Evolutionary conservation across 208 protist species (phyloP).

Genomic region (Acanthamoeba triangularis): DNA sequence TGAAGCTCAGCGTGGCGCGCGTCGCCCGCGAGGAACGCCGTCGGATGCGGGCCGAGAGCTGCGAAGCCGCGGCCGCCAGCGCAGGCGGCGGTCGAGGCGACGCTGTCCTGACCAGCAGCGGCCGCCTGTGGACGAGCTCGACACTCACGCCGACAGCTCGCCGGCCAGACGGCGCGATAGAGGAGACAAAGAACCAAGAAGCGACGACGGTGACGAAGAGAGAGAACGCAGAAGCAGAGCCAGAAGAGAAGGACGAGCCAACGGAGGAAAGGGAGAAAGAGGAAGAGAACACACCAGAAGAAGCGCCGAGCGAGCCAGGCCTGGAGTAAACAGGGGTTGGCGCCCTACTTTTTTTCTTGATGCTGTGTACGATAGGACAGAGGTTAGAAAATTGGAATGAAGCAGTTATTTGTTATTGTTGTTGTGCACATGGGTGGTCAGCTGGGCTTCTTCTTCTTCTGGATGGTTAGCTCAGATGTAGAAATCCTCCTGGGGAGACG

Average conservation of each 20-base stretch:
- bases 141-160: not conserved
- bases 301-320: no score
- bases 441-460: no score
- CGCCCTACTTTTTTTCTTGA: no score
- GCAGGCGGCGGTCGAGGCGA: not conserved
- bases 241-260: not conserved
- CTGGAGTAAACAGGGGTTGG: no score
- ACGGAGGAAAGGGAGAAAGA: not conserved
- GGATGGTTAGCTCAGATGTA: no score
- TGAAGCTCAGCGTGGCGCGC: constrained; percentile 24
- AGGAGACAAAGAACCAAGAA: not conserved
- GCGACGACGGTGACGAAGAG: not conserved
- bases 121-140: not conserved
- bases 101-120: not conserved
- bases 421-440: no score
- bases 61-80: not conserved
- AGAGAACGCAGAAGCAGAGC: not conserved
- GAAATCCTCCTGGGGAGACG: no score
- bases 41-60: not conserved
- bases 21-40: not conserved
- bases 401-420: no score
- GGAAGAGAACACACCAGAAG: not conserved
- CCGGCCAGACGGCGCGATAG: not conserved
- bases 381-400: no score
- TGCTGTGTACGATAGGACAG: no score